phyloP scores from a whole-genome alignment of 805 yeast species.

The Candida ortonii region DNA sequence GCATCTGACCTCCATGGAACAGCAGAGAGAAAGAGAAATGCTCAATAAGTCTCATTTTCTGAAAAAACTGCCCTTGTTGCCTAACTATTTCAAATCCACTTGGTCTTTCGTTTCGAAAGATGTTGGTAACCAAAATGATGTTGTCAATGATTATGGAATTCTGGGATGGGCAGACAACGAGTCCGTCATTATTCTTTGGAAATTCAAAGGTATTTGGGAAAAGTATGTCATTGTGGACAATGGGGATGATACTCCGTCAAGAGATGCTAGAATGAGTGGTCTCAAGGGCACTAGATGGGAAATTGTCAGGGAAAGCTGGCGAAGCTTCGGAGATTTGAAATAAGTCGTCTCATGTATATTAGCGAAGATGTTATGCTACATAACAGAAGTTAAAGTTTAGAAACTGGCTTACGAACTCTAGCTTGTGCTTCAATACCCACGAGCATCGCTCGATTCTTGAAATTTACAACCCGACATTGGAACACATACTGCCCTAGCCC shows the following conservation, averaged over 20 bases:
- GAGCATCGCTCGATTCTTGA: slow-evolving; percentile 41
- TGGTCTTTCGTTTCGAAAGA: slow-evolving; percentile 86
- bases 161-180: slow-evolving; percentile 80
- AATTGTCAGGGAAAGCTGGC: slow-evolving; percentile 70
- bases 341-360: slow-evolving; percentile 12
- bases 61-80: slow-evolving; percentile 55
- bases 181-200: slow-evolving; percentile 74
- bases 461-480: slow-evolving; percentile 34
- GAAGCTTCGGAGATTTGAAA: slow-evolving; percentile 44
- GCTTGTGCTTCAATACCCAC: slow-evolving; percentile 48
- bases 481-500: slow-evolving; percentile 12
- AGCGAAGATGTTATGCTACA: too few species aligned
- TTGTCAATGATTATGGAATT: slow-evolving; percentile 39
- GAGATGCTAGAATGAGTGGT: slow-evolving; percentile 1
- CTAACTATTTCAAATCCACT: slow-evolving; percentile 70
- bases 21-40: slow-evolving; percentile 21
- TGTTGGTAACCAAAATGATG: slow-evolving; percentile 36
- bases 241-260: slow-evolving; percentile 20
- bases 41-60: slow-evolving; percentile 64
- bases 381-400: not conserved
- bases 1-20: slow-evolving; percentile 27
- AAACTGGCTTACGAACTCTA: slow-evolving; percentile 11
- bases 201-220: slow-evolving; percentile 75
- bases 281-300: slow-evolving; percentile 41
- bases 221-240: slow-evolving; percentile 69